phyloP scores from a whole-genome alignment of 2,329 filamentous ascomycete genomes.

The Davidsoniella australis region DNA sequence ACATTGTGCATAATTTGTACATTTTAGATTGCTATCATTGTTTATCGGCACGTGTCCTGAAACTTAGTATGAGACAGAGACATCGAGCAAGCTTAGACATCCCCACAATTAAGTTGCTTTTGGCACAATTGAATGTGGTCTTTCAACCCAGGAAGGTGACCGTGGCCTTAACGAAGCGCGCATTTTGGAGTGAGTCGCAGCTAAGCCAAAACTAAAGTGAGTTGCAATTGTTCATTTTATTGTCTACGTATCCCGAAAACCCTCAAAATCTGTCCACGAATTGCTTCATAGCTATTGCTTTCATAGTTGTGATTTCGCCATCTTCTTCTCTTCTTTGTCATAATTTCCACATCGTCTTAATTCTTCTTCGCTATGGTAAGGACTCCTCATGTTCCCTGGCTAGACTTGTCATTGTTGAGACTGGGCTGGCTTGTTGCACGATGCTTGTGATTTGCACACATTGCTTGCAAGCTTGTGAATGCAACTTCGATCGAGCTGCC shows the following conservation, averaged over 20 bases:
- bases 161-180: conserved; percentile 4
- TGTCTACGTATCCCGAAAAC: not conserved
- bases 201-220: not conserved
- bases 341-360: not conserved
- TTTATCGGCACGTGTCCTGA: conserved; percentile 3
- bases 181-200: not conserved
- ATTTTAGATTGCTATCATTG: too few relatives aligned
- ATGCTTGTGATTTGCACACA: too few relatives aligned
- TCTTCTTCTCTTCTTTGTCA: not conserved
- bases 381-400: too few relatives aligned
- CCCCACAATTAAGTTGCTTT: not conserved
- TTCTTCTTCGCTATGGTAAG: too few relatives aligned
- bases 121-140: not conserved
- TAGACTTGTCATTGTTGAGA: too few relatives aligned
- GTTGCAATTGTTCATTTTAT: not conserved
- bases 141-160: not conserved
- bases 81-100: not conserved
- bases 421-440: too few relatives aligned
- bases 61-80: too few relatives aligned
- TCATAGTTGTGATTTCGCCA: not conserved
- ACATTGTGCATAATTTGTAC: too few relatives aligned
- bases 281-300: not conserved
- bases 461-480: too few relatives aligned
- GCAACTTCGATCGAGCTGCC: too few relatives aligned
- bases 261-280: not conserved